Percentiles rank a stretch among this genome's conserved stretches.
phyloP scores from a whole-genome alignment of 805 yeast genomes.

The Metschnikowia henanensis region DNA sequence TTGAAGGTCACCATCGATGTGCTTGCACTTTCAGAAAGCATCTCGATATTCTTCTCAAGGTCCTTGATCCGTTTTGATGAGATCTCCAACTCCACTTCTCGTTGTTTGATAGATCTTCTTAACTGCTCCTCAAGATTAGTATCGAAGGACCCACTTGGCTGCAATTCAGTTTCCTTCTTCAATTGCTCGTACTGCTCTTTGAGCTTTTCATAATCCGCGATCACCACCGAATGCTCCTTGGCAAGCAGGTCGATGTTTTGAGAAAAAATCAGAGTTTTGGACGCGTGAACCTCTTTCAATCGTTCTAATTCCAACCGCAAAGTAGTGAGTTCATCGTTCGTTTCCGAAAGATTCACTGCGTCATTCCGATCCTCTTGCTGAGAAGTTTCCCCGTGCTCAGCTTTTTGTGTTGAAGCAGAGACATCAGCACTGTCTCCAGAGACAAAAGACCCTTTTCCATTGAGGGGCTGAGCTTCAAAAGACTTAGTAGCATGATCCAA shows the following conservation, averaged over 20 bases:
- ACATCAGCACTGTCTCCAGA: too few species aligned
- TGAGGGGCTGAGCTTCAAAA: too few species aligned
- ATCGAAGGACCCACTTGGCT: not conserved
- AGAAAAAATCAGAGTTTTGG: too few species aligned
- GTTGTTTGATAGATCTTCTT: not conserved
- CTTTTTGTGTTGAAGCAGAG: too few species aligned
- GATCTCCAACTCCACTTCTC: conserved; percentile 3
- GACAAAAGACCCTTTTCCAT: too few species aligned
- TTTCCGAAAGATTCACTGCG: too few species aligned
- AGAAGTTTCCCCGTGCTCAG: too few species aligned
- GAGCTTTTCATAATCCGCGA: not conserved
- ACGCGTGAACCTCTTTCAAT: too few species aligned
- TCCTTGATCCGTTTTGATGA: conserved; percentile 14
- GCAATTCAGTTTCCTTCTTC: not conserved
- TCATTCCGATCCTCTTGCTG: too few species aligned
- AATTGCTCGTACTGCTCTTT: not conserved
- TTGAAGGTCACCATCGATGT: conserved; percentile 12
- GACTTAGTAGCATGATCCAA: too few species aligned
- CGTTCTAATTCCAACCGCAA: too few species aligned
- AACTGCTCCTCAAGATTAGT: not conserved
- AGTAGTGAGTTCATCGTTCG: too few species aligned
- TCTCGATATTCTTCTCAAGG: conserved; percentile 16
- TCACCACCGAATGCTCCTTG: conserved; percentile 3
- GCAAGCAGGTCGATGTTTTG: conserved; percentile 2
- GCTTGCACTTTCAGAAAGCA: conserved; percentile 14